phyloP scores from a whole-genome alignment of 2,329 filamentous ascomycete genomes.

The Cadophora malorum region DNA sequence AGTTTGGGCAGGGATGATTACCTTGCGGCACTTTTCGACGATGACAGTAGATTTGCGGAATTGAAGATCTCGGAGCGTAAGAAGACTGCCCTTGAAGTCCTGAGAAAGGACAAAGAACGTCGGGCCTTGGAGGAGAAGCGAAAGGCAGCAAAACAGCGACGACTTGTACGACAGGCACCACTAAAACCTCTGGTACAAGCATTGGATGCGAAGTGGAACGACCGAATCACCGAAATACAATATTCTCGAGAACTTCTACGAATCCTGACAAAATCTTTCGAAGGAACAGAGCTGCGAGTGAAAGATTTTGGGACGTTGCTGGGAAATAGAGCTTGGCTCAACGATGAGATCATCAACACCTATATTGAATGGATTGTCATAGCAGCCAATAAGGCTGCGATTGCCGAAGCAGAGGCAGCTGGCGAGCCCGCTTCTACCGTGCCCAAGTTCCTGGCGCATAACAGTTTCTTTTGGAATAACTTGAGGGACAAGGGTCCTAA shows the following conservation, averaged over 20 bases:
- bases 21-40: slow-evolving; percentile 18
- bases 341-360: slow-evolving; percentile 77
- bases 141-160: slow-evolving; percentile 37
- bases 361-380: slow-evolving; percentile 66
- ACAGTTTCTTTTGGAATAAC: slow-evolving; percentile 69
- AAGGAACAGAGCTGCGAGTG: slow-evolving; percentile 56
- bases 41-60: neutral
- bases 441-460: slow-evolving; percentile 67
- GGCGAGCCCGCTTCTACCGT: slow-evolving; percentile 51
- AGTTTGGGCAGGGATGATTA: slow-evolving; percentile 11
- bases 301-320: slow-evolving; percentile 71
- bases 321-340: slow-evolving; percentile 67
- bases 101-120: slow-evolving; percentile 25
- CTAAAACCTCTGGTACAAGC: slow-evolving; percentile 36
- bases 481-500: slow-evolving; percentile 56
- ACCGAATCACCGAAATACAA: slow-evolving; percentile 44
- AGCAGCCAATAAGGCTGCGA: slow-evolving; percentile 63
- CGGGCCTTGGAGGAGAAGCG: slow-evolving; percentile 32
- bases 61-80: slow-evolving; percentile 24
- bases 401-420: slow-evolving; percentile 41
- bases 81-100: slow-evolving; percentile 22
- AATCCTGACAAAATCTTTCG: slow-evolving; percentile 53
- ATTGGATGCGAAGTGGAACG: slow-evolving; percentile 50
- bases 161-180: slow-evolving; percentile 38
- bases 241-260: slow-evolving; percentile 40